phyloP scores from a whole-genome alignment of 768 basidiomycete genomes.

The Xanthoconium stramineum region DNA sequence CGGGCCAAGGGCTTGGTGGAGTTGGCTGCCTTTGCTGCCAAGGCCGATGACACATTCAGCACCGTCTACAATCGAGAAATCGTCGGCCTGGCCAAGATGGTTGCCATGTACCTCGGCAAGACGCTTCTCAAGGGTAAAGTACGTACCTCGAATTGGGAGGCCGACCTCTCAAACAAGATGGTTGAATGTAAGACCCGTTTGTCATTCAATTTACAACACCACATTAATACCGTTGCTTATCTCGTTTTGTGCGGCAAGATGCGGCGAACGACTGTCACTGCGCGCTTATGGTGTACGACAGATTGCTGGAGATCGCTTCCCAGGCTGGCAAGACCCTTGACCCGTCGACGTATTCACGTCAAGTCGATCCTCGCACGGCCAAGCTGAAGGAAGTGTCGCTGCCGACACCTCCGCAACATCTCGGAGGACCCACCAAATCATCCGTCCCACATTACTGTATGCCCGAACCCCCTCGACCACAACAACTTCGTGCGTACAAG shows the following conservation, averaged over 20 bases:
- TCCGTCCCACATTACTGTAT: constrained; percentile 24
- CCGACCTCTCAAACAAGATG: constrained; percentile 35
- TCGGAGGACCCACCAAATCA: background rate
- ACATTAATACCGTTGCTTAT: background rate
- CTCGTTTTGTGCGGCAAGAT: constrained; percentile 28
- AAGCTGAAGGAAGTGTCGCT: background rate
- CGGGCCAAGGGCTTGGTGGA: constrained; percentile 42
- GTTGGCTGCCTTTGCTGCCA: constrained; percentile 41
- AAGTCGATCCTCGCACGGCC: constrained; percentile 19
- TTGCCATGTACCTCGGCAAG: constrained; percentile 38
- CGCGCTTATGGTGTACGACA: constrained; percentile 42
- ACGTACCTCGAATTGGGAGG: constrained; percentile 49
- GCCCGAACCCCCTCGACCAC: constrained; percentile 31
- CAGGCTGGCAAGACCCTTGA: constrained; percentile 18
- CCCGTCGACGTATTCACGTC: constrained; percentile 22
- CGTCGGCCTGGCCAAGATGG: constrained; percentile 43
- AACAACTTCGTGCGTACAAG: constrained; percentile 43
- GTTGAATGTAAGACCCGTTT: constrained; percentile 31
- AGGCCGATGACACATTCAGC: constrained; percentile 37
- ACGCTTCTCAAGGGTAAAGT: constrained; percentile 43
- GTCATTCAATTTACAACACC: background rate
- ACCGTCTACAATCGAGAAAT: constrained; percentile 35
- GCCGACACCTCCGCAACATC: background rate
- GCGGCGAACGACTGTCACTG: constrained; percentile 53
- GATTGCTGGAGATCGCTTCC: constrained; percentile 33